Evolutionary conservation across 352 stramenopile genomes (phyloP), one percentile per base, ranked within the genome.

Genomic region (Blastocystis sp.): DNA sequence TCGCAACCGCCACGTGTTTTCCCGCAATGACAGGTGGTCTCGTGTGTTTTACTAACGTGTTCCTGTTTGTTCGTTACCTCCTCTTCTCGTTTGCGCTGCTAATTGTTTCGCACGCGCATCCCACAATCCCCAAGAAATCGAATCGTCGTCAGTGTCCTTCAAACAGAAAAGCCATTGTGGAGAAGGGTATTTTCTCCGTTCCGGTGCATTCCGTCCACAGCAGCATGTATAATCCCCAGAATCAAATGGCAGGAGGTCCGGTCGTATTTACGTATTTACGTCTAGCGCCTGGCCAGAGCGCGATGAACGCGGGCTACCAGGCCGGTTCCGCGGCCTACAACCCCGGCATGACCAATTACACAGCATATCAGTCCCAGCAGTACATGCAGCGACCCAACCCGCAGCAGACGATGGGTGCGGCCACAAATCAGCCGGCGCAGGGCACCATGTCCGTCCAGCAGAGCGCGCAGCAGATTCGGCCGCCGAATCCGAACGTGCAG

Each of bases 1-100:
- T 52, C 54, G 74, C 11, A 66, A 64, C 21, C 59, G 60, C 9
- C 69, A 69, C 34, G 57, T 40, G 11, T 68, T 59, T 84, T 19
- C 45, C 34, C 17, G 3, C 7, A 70, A 66, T 84, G 74, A 84
- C 45, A 40, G 66, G 2, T 84, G 74, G 74, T 84, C 74, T 57
- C 74, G 38, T 38, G 40, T 84, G 19, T 84, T 84, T 76, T 76
- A 59, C 19, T 40, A 76, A 38, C 54, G 66, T 11, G 7, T 60
- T 17, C 48, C 28, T 76, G 42, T 76, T 65, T 65, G 59, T 65
- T 65, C 6, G 59, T 65, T 34, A 34, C 28, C 28, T 34, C 28
- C 28, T 34, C 28, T 34, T 34, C 28, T 34, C 28, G 28, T 34
- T 34, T 34, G 28, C 28, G 28, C 28, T 34, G 28, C 28, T 34